Percentiles rank a stretch among this genome's conserved stretches.
Evolutionary conservation across 495 filamentous ascomycete species (phyloP).

Genomic region (Lasiosphaeria miniovina): DNA sequence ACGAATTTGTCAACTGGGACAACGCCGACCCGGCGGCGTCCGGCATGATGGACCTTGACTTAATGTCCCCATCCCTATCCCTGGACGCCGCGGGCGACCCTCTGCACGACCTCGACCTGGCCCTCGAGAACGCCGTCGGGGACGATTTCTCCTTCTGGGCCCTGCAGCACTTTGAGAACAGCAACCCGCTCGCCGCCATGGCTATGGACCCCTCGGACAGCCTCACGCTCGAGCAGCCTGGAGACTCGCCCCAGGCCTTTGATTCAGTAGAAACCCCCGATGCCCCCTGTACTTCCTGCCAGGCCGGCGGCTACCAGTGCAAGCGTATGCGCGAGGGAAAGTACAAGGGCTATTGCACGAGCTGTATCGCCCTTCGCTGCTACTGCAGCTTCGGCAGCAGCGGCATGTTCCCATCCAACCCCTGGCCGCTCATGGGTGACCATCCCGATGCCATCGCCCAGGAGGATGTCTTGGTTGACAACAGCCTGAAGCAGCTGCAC

Average conservation of each 20-base stretch:
- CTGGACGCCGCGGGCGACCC: slow-evolving; percentile 21
- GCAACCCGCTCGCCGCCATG: slow-evolving; percentile 16
- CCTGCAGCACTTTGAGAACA: slow-evolving; percentile 44
- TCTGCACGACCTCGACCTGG: slow-evolving; percentile 40
- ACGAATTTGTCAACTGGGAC: slow-evolving; percentile 50
- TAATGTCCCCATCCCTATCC: slow-evolving; percentile 13
- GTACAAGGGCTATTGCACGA: slow-evolving; percentile 67
- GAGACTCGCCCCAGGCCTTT: slow-evolving; percentile 24
- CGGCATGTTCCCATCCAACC: slow-evolving; percentile 39
- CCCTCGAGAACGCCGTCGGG: slow-evolving; percentile 42
- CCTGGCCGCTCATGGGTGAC: slow-evolving; percentile 45
- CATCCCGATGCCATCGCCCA: slow-evolving; percentile 42
- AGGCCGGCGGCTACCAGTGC: slow-evolving; percentile 66
- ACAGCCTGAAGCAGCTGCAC: slow-evolving; percentile 15
- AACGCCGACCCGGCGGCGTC: slow-evolving; percentile 29
- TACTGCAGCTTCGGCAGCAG: slow-evolving; percentile 62
- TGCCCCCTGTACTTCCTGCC: slow-evolving; percentile 69
- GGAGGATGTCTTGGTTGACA: slow-evolving; percentile 46
- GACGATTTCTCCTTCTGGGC: slow-evolving; percentile 52
- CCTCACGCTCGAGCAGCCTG: slow-evolving; percentile 7
- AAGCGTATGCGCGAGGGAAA: slow-evolving; percentile 68
- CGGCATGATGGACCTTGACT: slow-evolving; percentile 12
- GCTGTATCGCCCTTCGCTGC: slow-evolving; percentile 71
- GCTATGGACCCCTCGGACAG: slow-evolving; percentile 10
- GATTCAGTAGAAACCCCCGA: slow-evolving; percentile 38